phyloP scores from a whole-genome alignment of 805 yeast species.

The Zygoascus flipseniorum region DNA sequence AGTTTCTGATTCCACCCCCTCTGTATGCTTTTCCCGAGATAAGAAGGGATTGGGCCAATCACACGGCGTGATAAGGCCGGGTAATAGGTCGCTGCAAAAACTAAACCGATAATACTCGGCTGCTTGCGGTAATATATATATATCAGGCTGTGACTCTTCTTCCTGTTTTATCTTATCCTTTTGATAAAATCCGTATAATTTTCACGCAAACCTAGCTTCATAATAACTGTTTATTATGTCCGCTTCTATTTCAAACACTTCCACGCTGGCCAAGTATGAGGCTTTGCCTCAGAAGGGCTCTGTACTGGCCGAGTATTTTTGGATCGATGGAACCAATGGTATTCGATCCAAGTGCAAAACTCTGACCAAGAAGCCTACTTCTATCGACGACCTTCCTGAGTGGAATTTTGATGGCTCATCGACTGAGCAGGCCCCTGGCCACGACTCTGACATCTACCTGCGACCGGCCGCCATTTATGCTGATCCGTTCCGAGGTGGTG shows the following conservation, averaged over 20 bases:
- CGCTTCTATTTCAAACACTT: slow-evolving; percentile 45
- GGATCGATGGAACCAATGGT: slow-evolving; percentile 92
- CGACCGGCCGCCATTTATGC: slow-evolving; percentile 94
- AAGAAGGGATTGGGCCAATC: not conserved
- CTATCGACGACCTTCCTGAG: slow-evolving; percentile 86
- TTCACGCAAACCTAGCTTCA: not conserved
- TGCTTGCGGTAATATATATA: not conserved
- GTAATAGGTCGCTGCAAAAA: not conserved
- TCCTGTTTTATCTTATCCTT: not conserved
- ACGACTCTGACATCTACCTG: slow-evolving; percentile 88
- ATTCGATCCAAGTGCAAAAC: slow-evolving; percentile 94
- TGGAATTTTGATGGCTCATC: slow-evolving; percentile 99
- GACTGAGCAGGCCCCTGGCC: slow-evolving; percentile 97
- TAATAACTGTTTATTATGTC: slow-evolving; percentile 7
- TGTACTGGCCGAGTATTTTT: slow-evolving; percentile 91
- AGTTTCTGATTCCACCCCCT: too few species aligned
- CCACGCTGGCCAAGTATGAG: slow-evolving; percentile 69
- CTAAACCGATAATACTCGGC: not conserved
- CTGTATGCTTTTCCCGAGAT: not conserved
- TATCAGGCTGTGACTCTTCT: not conserved
- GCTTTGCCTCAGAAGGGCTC: slow-evolving; percentile 78
- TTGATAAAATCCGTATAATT: not conserved
- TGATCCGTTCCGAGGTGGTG: slow-evolving; percentile 97
- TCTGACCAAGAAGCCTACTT: slow-evolving; percentile 53
- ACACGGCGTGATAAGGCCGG: not conserved